Conservation (phyloP, 306 rosid species). For the Quercus variabilis region DNA sequence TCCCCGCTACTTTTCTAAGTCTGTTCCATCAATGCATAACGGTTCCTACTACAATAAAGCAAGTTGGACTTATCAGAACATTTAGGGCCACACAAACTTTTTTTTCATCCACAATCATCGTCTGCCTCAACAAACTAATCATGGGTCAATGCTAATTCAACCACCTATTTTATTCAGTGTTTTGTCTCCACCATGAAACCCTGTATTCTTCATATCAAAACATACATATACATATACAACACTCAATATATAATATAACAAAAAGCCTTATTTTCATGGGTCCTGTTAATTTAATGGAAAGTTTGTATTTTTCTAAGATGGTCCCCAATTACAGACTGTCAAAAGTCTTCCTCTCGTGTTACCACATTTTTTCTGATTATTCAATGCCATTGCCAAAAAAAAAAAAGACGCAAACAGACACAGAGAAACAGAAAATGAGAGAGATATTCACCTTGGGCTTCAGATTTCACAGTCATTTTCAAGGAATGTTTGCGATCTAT, state of each 20-base stretch:
- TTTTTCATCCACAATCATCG: constrained; percentile 46
- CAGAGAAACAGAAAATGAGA: background rate
- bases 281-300: constrained; percentile 47
- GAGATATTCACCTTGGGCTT: constrained; percentile 28
- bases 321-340: constrained; percentile 83
- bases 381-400: background rate
- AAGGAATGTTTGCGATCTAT: constrained; percentile 34
- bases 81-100: constrained; percentile 41
- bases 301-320: constrained; percentile 61
- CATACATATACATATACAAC: constrained; percentile 26
- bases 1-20: constrained; percentile 16
- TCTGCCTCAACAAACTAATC: constrained; percentile 64
- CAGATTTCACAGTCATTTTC: constrained; percentile 34
- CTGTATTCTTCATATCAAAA: constrained; percentile 4
- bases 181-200: constrained; percentile 24
- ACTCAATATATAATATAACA: constrained; percentile 25
- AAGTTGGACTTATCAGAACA: constrained; percentile 36
- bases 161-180: constrained; percentile 16
- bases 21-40: constrained; percentile 21
- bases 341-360: constrained; percentile 56
- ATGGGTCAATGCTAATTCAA: constrained; percentile 36
- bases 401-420: background rate
- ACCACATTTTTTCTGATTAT: background rate
- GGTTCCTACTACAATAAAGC: constrained; percentile 16
- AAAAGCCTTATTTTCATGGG: constrained; percentile 10